Evolutionary conservation across 495 filamentous ascomycete genomes (phyloP).

Genomic region (Lentithecium fluviatile): DNA sequence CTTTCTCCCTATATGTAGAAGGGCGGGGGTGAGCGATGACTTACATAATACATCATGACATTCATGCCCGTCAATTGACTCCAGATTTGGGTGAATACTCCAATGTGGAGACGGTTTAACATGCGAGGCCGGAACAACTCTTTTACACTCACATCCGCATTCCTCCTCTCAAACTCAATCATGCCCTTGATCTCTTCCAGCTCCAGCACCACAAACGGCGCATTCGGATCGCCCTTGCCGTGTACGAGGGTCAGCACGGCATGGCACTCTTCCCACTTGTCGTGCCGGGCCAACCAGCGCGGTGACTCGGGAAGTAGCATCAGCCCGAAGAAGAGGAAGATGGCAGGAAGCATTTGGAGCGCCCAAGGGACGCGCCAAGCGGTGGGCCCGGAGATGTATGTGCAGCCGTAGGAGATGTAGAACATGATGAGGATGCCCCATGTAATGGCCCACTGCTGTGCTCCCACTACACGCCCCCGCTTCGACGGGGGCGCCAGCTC

Average conservation of each 20-base stretch:
- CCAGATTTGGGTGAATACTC: slow-evolving; percentile 81
- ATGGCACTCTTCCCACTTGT: slow-evolving; percentile 69
- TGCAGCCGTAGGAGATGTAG: slow-evolving; percentile 73
- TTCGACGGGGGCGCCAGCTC: slow-evolving; percentile 68
- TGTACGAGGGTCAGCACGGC: slow-evolving; percentile 66
- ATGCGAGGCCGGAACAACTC: slow-evolving; percentile 70
- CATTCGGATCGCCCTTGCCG: slow-evolving; percentile 61
- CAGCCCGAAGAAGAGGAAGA: slow-evolving; percentile 62
- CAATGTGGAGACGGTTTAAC: slow-evolving; percentile 72
- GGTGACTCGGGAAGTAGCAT: slow-evolving; percentile 72
- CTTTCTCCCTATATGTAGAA: background rate
- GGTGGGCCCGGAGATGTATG: slow-evolving; percentile 58
- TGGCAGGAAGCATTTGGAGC: slow-evolving; percentile 69
- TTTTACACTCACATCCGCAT: slow-evolving; percentile 62
- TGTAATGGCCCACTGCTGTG: slow-evolving; percentile 77
- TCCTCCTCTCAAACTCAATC: slow-evolving; percentile 66
- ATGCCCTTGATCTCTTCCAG: slow-evolving; percentile 67
- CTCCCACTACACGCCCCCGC: slow-evolving; percentile 68
- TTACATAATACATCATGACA: slow-evolving; percentile 69
- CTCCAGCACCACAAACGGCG: slow-evolving; percentile 63
- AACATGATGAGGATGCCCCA: slow-evolving; percentile 81
- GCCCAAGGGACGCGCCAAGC: slow-evolving; percentile 76
- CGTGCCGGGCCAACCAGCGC: slow-evolving; percentile 72
- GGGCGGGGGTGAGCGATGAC: too few relatives aligned
- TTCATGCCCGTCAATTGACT: slow-evolving; percentile 83